Percentiles rank a stretch among this genome's conserved stretches.
phyloP scores from a whole-genome alignment of 2,329 filamentous ascomycete genomes.

The Scedosporium aurantiacum region DNA sequence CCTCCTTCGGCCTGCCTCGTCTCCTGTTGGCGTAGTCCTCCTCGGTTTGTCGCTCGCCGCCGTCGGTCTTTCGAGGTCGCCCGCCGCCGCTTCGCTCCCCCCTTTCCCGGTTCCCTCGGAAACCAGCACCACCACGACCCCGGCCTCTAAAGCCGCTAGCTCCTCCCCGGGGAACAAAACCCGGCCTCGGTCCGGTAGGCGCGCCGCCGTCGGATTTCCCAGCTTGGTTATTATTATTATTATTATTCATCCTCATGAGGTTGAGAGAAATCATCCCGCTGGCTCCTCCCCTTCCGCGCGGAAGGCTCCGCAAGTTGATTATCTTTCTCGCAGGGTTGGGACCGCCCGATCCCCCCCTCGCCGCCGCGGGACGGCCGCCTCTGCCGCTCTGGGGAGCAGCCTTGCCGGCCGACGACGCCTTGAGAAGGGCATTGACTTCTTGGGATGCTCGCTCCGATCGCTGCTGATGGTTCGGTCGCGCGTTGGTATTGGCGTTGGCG shows the following conservation, averaged over 20 bases:
- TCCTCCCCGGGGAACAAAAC: constrained; percentile 9
- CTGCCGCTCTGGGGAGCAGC: constrained; percentile 4
- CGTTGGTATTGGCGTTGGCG: constrained; percentile 1
- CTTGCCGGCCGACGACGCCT: constrained; percentile 11
- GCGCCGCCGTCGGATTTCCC: constrained; percentile 1
- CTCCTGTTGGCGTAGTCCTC: constrained; percentile 7
- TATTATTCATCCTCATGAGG: background rate
- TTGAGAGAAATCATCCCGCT: constrained; percentile 12
- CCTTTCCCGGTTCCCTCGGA: constrained; percentile 9
- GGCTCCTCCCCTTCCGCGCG: constrained; percentile 18
- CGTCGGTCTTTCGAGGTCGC: constrained; percentile 7
- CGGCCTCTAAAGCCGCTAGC: constrained; percentile 14
- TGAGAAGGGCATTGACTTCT: constrained; percentile 21
- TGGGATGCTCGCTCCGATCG: constrained; percentile 22
- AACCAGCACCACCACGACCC: constrained; percentile 1
- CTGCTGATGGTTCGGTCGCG: constrained; percentile 14
- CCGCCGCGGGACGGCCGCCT: constrained; percentile 12
- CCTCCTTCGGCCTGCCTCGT: constrained; percentile 9
- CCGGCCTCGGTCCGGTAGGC: constrained; percentile 8
- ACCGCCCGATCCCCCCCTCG: background rate
- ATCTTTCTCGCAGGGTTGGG: constrained; percentile 16
- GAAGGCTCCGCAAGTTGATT: constrained; percentile 28
- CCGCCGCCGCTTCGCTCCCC: constrained; percentile 13
- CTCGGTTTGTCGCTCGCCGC: constrained; percentile 11
- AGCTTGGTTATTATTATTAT: background rate